A percentile compares a stretch with the other conserved stretches of the same genome.
Evolutionary conservation across 2,329 filamentous ascomycete genomes (phyloP).

Genomic region (Cryphonectria carpinicola): DNA sequence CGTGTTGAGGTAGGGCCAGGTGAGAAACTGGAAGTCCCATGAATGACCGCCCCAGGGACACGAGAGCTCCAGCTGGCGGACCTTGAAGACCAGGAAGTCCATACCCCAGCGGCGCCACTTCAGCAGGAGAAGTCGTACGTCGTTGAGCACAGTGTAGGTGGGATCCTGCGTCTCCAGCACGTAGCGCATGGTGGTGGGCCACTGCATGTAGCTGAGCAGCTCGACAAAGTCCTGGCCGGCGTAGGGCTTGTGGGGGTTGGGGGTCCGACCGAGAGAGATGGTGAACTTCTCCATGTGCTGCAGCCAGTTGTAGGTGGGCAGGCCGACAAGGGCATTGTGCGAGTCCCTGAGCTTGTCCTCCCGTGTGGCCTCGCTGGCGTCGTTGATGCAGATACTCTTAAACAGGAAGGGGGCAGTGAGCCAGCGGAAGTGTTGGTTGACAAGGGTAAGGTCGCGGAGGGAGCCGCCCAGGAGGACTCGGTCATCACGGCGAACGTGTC

Average conservation of each 20-base stretch:
- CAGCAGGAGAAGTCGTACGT: constrained; percentile 9
- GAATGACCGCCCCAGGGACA: constrained; percentile 18
- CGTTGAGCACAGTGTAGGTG: constrained; percentile 15
- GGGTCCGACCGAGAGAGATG: constrained; percentile 21
- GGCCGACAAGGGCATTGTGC: neutral
- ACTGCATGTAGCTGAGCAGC: constrained; percentile 8
- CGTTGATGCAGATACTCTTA: constrained; percentile 22
- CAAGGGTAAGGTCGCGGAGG: constrained; percentile 21
- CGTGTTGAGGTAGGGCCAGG: constrained; percentile 19
- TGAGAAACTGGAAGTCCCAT: constrained; percentile 25
- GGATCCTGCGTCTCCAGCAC: constrained; percentile 17
- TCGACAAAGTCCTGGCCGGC: constrained; percentile 22
- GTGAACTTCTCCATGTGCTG: constrained; percentile 21
- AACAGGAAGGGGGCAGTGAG: constrained; percentile 20
- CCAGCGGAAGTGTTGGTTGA: constrained; percentile 22
- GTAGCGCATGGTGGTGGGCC: constrained; percentile 20
- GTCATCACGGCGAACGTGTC: neutral
- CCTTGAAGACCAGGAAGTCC: constrained; percentile 17
- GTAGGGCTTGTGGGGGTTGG: constrained; percentile 12
- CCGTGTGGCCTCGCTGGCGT: constrained; percentile 13
- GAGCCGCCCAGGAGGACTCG: constrained; percentile 14
- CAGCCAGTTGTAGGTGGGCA: neutral
- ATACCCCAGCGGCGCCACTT: constrained; percentile 11
- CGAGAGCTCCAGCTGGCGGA: constrained; percentile 22
- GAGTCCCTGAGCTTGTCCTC: constrained; percentile 21